Percentiles rank a stretch among this genome's conserved stretches.
These are phyloP conservation scores for Naumovozyma dairenensis DNA, from an alignment of 805 yeast species.

Conservation along the genomic window DNA sequence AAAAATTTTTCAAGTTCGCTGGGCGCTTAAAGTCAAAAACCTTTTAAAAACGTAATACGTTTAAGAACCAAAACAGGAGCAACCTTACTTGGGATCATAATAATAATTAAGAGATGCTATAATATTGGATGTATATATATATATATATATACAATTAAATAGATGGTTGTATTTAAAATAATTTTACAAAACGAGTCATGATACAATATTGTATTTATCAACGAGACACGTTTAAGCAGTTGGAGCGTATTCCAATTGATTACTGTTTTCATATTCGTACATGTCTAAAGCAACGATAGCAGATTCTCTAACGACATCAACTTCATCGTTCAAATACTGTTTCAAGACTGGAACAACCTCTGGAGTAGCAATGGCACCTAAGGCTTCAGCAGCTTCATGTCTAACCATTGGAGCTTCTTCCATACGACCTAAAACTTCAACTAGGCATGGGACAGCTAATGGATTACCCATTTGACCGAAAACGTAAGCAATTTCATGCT, in stretches of 20 bases:
- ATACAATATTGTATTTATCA: too few relatives aligned
- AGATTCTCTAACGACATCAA: slow-evolving; percentile 87
- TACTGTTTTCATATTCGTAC: slow-evolving; percentile 90
- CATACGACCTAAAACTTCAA: slow-evolving; percentile 67
- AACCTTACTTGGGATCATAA: too few relatives aligned
- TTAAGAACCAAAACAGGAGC: too few relatives aligned
- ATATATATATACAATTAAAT: too few relatives aligned
- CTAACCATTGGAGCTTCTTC: slow-evolving; percentile 96
- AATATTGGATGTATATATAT: too few relatives aligned
- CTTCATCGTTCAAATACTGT: slow-evolving; percentile 68
- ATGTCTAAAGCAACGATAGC: slow-evolving; percentile 96
- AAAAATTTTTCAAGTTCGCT: too few relatives aligned
- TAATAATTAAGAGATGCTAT: too few relatives aligned
- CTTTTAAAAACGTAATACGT: too few relatives aligned
- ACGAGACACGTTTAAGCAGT: slow-evolving; percentile 6
- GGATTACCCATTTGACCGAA: slow-evolving; percentile 97
- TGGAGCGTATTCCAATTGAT: slow-evolving; percentile 63
- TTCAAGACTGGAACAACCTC: slow-evolving; percentile 86
- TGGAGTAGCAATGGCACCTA: slow-evolving; percentile 93
- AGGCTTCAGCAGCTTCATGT: slow-evolving; percentile 98
- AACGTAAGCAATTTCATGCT: slow-evolving; percentile 96
- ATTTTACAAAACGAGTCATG: too few relatives aligned
- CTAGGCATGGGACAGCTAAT: slow-evolving; percentile 76
- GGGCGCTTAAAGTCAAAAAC: too few relatives aligned
- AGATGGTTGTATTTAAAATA: too few relatives aligned